Base-by-base conservation (phyloP, 139 green algal species). In the Coelastrella sp. region DNA sequence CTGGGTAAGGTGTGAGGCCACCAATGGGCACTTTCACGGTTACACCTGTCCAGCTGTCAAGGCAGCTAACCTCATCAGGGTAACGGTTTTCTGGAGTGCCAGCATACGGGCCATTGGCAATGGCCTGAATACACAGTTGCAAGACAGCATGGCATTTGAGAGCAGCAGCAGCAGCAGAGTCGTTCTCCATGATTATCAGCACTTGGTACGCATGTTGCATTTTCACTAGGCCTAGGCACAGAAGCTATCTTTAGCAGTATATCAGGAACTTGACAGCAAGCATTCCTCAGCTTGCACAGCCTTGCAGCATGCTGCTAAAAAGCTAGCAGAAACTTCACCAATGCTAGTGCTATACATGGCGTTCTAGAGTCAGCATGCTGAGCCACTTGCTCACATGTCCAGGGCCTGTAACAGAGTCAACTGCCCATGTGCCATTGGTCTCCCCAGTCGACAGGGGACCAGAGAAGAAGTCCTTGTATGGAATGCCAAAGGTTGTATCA, bases 1-100 rank as follows among this genome's bases (percentile, higher is more conserved):
- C 32, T 16, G 86, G 86, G 86, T 84, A 86, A 8, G 86, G 86
- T 47, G 86, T 80, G 5, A 90, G 47, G 32, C 86, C 86, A 2
- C 47, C 75, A 57, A 90, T 22, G 7, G 86, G 86, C 4, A 90
- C 74, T 60, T 66, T 73, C 7, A 86, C 86, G 20, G 23, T 80
- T 3, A 59, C 13, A 11, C 8, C 5, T 6, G 86, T 90, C 86
- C 75, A 86, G 75, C 32, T 75, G 86, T 90, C 86, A 17, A 79
- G 11, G 76, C 86, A 90, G 86, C 74, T 80, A 7, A 58, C 59
- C 54, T 85, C 86, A n/a, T 22, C 6, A 16, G 54, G 32, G 13
- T 61, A 23, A 22, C 64, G 76, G 60, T 73, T 80, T 64, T 89
- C 85, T 5, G 64, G 54, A 22, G 56, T 75, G 73, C 58, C 73